Evolutionary conservation across 352 stramenopile genomes (phyloP).

Genomic region (Phytophthora rubi): DNA sequence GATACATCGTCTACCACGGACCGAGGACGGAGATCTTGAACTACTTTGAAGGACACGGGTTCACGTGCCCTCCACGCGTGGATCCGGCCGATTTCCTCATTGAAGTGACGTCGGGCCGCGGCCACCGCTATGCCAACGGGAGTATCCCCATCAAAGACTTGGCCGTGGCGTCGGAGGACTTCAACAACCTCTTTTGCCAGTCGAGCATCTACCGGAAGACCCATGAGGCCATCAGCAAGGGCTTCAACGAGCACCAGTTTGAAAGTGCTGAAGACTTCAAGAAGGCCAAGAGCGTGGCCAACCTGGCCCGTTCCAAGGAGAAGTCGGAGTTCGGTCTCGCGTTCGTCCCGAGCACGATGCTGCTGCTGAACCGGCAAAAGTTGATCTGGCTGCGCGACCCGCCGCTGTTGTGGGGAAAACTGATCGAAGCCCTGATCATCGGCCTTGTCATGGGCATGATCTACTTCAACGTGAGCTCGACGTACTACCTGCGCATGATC

Average conservation of each 20-base stretch:
- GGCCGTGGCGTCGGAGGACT: constrained; percentile 46
- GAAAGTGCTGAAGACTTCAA: constrained; percentile 47
- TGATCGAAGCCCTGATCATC: constrained; percentile 71
- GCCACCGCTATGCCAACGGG: constrained; percentile 52
- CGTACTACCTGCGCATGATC: constrained; percentile 75
- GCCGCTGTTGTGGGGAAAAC: constrained; percentile 66
- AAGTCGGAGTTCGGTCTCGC: constrained; percentile 59
- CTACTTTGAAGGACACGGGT: constrained; percentile 89
- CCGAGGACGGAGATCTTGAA: constrained; percentile 65
- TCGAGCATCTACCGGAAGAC: constrained; percentile 68
- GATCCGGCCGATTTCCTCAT: constrained; percentile 78
- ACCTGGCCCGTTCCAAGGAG: constrained; percentile 54
- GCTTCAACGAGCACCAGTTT: constrained; percentile 48
- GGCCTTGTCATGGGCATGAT: constrained; percentile 84
- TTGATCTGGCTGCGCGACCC: constrained; percentile 36
- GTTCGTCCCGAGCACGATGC: constrained; percentile 22
- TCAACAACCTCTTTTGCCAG: constrained; percentile 67
- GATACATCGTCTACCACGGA: constrained; percentile 94
- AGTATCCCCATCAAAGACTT: constrained; percentile 40
- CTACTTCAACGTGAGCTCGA: constrained; percentile 62
- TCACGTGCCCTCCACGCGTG: constrained; percentile 67
- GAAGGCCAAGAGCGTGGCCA: constrained; percentile 57
- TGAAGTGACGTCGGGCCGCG: constrained; percentile 69
- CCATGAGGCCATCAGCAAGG: constrained; percentile 47
- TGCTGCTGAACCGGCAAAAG: too few species aligned